A percentile compares a stretch with the other conserved stretches of the same genome.
Conservation (phyloP, 1,284 basidiomycete species). For the Puccinia sorghi region DNA sequence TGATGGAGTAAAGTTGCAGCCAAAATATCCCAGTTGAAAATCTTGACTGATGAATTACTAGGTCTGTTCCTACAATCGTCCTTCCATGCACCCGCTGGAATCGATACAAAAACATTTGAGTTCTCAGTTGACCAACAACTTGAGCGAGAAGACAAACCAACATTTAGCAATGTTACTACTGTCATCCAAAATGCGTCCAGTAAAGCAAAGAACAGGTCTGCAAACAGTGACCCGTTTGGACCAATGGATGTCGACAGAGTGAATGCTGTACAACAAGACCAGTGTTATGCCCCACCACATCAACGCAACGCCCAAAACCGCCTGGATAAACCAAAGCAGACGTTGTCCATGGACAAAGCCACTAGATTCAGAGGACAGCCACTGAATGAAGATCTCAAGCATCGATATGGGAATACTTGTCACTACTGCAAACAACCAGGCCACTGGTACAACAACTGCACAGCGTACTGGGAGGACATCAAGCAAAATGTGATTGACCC, state of each 20-base stretch:
- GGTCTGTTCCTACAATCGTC: neutral
- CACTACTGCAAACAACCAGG: neutral
- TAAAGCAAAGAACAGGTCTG: neutral
- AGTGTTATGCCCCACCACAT: neutral
- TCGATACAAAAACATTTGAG: neutral
- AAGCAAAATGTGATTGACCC: neutral
- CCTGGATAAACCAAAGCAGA: neutral
- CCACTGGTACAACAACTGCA: neutral
- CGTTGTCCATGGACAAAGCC: neutral
- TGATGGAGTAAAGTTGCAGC: neutral
- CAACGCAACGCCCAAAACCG: neutral
- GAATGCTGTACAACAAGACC: neutral
- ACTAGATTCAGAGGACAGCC: neutral
- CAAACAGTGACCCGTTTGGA: neutral
- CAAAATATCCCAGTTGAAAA: neutral
- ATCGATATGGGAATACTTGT: neutral
- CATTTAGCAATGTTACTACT: neutral
- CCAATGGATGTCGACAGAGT: neutral
- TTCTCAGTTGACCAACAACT: constrained; percentile 3
- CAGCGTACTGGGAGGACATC: too few relatives aligned
- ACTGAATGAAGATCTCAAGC: neutral
- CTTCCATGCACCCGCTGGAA: neutral
- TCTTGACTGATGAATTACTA: neutral
- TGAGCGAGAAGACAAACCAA: neutral
- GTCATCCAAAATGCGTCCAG: neutral